Percentiles rank a stretch among this genome's conserved stretches.
Conservation (phyloP, 805 yeast genomes). For the Metschnikowia cerradonensis region DNA sequence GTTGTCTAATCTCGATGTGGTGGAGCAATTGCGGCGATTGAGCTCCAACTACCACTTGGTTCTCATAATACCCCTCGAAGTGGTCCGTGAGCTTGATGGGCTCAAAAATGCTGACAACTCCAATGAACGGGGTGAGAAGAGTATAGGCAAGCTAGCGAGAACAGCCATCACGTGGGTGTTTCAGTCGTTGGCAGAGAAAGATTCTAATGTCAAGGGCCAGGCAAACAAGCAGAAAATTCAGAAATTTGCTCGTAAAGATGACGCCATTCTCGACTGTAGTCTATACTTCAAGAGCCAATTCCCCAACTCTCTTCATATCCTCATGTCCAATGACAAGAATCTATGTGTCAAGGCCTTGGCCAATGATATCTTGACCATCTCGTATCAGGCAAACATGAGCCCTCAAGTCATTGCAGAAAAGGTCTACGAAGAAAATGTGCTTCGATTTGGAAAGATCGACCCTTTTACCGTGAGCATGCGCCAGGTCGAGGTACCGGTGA, state of each 20-base stretch:
- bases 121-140: constrained; percentile 13
- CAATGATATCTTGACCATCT: constrained; percentile 62
- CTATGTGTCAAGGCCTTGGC: constrained; percentile 73
- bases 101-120: constrained; percentile 48
- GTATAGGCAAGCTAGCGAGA: constrained; percentile 59
- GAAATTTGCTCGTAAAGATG: constrained; percentile 53
- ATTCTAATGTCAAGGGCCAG: constrained; percentile 61
- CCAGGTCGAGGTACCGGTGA: constrained; percentile 10
- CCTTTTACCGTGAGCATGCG: constrained; percentile 2
- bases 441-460: constrained; percentile 20
- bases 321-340: constrained; percentile 80
- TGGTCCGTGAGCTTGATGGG: constrained; percentile 78
- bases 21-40: constrained; percentile 48
- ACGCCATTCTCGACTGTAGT: constrained; percentile 83
- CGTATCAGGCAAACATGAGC: constrained; percentile 43
- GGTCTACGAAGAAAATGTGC: constrained; percentile 34
- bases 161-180: constrained; percentile 79
- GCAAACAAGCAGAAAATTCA: constrained; percentile 51
- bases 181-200: constrained; percentile 47
- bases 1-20: constrained; percentile 57
- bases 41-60: constrained; percentile 41
- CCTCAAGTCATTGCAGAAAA: constrained; percentile 41
- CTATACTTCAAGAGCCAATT: constrained; percentile 48
- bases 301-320: constrained; percentile 42
- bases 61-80: constrained; percentile 67